Percentiles rank a stretch among this genome's conserved stretches.
Evolutionary conservation across 805 yeast species (phyloP).

Genomic region (Myxozyma geophila): DNA sequence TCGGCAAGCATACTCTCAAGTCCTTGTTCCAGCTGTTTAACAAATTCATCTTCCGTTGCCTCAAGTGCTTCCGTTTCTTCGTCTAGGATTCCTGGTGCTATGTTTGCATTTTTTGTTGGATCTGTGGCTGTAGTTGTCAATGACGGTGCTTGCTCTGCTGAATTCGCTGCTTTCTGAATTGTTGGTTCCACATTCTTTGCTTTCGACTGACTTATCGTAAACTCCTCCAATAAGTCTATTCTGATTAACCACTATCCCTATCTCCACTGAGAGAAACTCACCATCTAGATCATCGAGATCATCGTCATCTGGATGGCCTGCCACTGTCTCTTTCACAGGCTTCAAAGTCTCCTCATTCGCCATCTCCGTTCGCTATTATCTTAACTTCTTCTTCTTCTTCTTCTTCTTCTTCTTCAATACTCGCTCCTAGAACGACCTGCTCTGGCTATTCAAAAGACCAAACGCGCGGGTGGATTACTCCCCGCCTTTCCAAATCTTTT

Average conservation of each 20-base stretch:
- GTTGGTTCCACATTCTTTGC: background rate
- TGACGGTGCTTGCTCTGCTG: background rate
- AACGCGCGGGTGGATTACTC: background rate
- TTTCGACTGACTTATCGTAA: conserved; percentile 40
- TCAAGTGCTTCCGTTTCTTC: conserved; percentile 10
- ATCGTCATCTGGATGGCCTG: conserved; percentile 47
- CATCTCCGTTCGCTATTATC: background rate
- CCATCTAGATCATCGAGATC: conserved; percentile 73
- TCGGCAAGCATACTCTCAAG: conserved; percentile 54
- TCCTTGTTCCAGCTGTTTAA: conserved; percentile 48
- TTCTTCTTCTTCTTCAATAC: background rate
- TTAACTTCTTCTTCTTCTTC: background rate
- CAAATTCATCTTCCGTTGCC: conserved; percentile 44
- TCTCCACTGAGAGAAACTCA: background rate
- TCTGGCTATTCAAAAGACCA: background rate
- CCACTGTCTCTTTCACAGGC: background rate
- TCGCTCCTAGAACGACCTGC: background rate
- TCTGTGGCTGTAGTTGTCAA: background rate
- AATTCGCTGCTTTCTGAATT: background rate
- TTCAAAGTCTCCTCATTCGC: background rate
- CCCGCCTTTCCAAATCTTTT: background rate
- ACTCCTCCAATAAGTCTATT: conserved; percentile 79
- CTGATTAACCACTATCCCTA: background rate
- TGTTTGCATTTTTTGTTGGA: background rate
- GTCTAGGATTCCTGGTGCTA: background rate